phyloP scores from a whole-genome alignment of 2,329 filamentous ascomycete genomes.

The Talaromyces marneffei region DNA sequence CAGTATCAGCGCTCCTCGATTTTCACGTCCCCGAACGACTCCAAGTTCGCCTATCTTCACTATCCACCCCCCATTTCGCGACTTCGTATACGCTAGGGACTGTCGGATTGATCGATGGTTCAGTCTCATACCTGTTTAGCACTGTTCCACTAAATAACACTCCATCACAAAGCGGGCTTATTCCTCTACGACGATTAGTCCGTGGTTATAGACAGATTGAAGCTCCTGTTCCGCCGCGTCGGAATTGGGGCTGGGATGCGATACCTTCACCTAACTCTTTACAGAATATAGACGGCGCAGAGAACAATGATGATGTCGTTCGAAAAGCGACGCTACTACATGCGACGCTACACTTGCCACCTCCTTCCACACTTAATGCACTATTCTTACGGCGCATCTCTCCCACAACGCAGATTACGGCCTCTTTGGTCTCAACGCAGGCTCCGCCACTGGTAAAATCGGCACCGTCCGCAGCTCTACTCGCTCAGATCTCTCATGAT shows the following conservation, averaged over 20 bases:
- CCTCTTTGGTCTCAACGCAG: slow-evolving; percentile 52
- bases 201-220: slow-evolving; percentile 75
- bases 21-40: slow-evolving; percentile 82
- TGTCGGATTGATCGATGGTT: slow-evolving; percentile 87
- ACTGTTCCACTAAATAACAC: slow-evolving; percentile 67
- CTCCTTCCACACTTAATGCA: slow-evolving; percentile 78
- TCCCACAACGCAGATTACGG: slow-evolving; percentile 69
- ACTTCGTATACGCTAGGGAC: slow-evolving; percentile 89
- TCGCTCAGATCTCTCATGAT: slow-evolving; percentile 59
- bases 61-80: slow-evolving; percentile 87
- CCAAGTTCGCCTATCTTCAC: slow-evolving; percentile 79
- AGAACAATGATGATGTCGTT: slow-evolving; percentile 13
- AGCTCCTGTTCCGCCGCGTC: slow-evolving; percentile 29
- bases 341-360: slow-evolving; percentile 47
- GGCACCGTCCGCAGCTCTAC: slow-evolving; percentile 40
- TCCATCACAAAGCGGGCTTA: slow-evolving; percentile 63
- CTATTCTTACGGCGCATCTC: slow-evolving; percentile 74
- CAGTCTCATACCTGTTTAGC: slow-evolving; percentile 94
- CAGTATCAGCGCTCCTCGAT: slow-evolving; percentile 65
- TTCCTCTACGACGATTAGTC: slow-evolving; percentile 72
- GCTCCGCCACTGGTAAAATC: slow-evolving; percentile 39
- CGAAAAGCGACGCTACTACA: slow-evolving; percentile 41
- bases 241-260: slow-evolving; percentile 30
- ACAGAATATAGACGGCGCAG: slow-evolving; percentile 52
- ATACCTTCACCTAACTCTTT: slow-evolving; percentile 40